phyloP scores from a whole-genome alignment of 2,329 filamentous ascomycete species.

The Scedosporium minutisporum region DNA sequence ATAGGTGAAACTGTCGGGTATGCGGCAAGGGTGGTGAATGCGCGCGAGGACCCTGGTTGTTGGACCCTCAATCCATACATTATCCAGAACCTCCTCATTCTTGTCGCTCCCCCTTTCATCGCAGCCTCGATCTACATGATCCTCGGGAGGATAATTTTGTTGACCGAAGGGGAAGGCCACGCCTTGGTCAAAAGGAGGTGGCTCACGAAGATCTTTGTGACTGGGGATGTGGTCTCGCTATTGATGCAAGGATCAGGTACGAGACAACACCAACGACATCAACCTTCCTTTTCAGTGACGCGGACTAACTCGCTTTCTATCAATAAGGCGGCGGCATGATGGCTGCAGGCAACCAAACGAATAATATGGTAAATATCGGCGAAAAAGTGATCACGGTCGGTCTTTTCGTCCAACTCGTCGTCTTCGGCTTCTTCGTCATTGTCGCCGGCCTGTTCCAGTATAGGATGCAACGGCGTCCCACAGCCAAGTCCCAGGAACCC shows the following conservation, averaged over 20 bases:
- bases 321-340: slow-evolving; percentile 24
- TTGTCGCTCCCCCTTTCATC: slow-evolving; percentile 37
- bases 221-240: slow-evolving; percentile 43
- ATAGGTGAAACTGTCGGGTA: slow-evolving; percentile 15
- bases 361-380: slow-evolving; percentile 17
- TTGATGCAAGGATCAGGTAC: slow-evolving; percentile 33
- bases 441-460: slow-evolving; percentile 34
- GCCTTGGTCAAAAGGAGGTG: slow-evolving; percentile 24
- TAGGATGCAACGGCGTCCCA: slow-evolving; percentile 13
- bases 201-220: slow-evolving; percentile 46
- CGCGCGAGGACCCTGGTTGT: slow-evolving; percentile 16
- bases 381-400: slow-evolving; percentile 40
- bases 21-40: slow-evolving; percentile 4
- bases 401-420: slow-evolving; percentile 41
- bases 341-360: background rate
- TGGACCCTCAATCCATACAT: slow-evolving; percentile 25
- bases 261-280: background rate
- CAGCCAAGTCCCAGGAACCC: slow-evolving; percentile 8
- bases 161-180: slow-evolving; percentile 24
- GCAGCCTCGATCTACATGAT: slow-evolving; percentile 43
- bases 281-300: background rate
- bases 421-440: slow-evolving; percentile 44
- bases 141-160: slow-evolving; percentile 31
- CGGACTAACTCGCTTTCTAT: too few species aligned
- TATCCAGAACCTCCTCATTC: slow-evolving; percentile 31